Evolutionary conservation across 2,329 filamentous ascomycete species (phyloP), one percentile per base, ranked within the genome.

Genomic region (Sporothrix euskadiensis): DNA sequence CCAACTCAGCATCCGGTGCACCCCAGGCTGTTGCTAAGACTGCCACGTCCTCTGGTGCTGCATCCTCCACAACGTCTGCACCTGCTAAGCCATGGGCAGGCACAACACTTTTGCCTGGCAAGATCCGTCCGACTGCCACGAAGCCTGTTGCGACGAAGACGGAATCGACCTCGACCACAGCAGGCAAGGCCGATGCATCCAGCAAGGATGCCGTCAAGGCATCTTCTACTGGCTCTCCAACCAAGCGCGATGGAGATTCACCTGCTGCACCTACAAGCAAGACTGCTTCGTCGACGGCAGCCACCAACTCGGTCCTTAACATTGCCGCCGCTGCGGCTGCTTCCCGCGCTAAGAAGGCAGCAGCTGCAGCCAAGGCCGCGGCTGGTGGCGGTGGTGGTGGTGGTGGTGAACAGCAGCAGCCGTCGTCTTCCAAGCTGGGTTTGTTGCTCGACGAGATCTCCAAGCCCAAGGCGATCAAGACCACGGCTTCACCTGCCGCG

Each of bases 361-460:
- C 73, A 1, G 59, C 74, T 2, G 69, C 74, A 4, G 26, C 74
- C 59, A 83, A 82, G 73, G 76, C 78, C 16, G 81, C 78, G 10
- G 9, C 54, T 22, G 14, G 16, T n/a, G 30, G 54, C 22, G 22
- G 22, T 22, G 22, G 52, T n/a, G 52, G 52, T 10, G 26, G 54
- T 22, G 54, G 54, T 6, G 22, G 54, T 8, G n/a, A 35, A 35
- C 35, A 35, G 35, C 14, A 39, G 32, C 26, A 32, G 9, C 32
- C 79, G 1, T 77, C 82, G 30, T 78, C 78, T 44, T 88, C 86
- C 1, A 85, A 83, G 49, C 87, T 90, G 73, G 85, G 87, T 14
- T 86, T 86, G 6, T 80, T 90, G 19, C 82, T 90, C 26, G 86
- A 86, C 2, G 82, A 84, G 59, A 85, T 84, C 16, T 81, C 83